Evolutionary conservation across 176 grass and related monocot species (phyloP).

Genomic region (Triticum urartu): DNA sequence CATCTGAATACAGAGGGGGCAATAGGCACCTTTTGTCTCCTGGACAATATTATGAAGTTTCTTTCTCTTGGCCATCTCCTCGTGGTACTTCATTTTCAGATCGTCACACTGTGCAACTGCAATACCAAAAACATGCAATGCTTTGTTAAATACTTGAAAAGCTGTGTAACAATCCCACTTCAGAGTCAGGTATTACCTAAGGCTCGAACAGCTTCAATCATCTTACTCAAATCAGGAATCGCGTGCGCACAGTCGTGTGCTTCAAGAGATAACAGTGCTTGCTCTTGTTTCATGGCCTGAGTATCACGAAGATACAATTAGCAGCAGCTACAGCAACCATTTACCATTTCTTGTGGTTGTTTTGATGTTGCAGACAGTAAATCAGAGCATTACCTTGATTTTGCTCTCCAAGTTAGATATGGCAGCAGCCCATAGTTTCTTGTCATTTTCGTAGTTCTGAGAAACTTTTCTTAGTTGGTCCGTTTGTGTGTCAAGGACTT

Average conservation of each 20-base stretch:
- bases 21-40: conserved; percentile 73
- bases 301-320: conserved; percentile 8
- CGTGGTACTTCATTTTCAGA: conserved; percentile 81
- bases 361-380: background rate
- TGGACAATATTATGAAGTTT: conserved; percentile 88
- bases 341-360: background rate
- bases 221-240: conserved; percentile 91
- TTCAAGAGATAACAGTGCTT: conserved; percentile 66
- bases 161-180: background rate
- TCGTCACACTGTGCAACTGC: conserved; percentile 88
- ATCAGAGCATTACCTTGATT: conserved; percentile 68
- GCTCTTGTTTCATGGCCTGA: conserved; percentile 89
- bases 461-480: conserved; percentile 55
- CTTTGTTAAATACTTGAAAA: conserved; percentile 20
- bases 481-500: conserved; percentile 48
- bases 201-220: conserved; percentile 74
- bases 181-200: conserved; percentile 59
- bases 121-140: conserved; percentile 30
- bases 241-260: conserved; percentile 86
- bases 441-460: conserved; percentile 70
- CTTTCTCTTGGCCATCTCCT: conserved; percentile 95
- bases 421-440: conserved; percentile 69
- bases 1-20: conserved; percentile 8
- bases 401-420: conserved; percentile 83
- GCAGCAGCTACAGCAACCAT: background rate